Evolutionary conservation across 352 stramenopile genomes (phyloP), one percentile per base, ranked within the genome.

Genomic region (Stramenopiles sp.): DNA sequence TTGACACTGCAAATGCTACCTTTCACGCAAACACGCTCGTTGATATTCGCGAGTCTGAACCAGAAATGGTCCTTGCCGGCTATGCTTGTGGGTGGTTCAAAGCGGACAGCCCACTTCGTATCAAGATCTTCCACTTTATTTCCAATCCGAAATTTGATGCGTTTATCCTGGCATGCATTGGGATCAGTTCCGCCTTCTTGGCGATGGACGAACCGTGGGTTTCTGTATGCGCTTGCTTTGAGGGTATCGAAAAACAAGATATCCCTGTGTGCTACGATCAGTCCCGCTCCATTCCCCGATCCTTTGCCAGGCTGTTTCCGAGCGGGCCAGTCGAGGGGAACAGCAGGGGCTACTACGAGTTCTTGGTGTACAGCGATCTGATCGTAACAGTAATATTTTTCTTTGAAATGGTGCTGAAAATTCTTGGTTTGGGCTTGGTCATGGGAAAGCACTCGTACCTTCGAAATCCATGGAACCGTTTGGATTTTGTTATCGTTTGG

Each of bases 401-500:
- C 0, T 33, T 86, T 0, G 91, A 97, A 75, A 86, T 84, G 12
- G 43, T 87, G 2, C 76, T 96, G n/a, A 97, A 96, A 78, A 91
- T 96, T 43, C 77, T 94, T 4, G 87, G 87, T 0, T 84, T 94
- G 78, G 90, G 90, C 0, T 84, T 92, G 1, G 33, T 86, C 1
- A 77, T 80, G 0, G 82, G 80, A 0, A 77, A 84, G 34, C 84
- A 87, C 0, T 83, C 81, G 4, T 96, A 95, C 76, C 77, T 90
- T 0, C 79, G 83, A 0, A 88, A 96, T 77, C 79, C 80, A 1
- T 96, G 89, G 90, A 96, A 96, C 68, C 77, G 89, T 25, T 82
- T 96, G 32, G 90, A 96, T 76, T 96, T 96, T 77, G 79, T 92
- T 33, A 88, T 96, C 34, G 90, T 96, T 69, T n/a, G n/a, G n/a